These are phyloP conservation scores for Biscogniauxia mediterranea DNA, from an alignment of 2,329 filamentous ascomycete species.

Conservation along the genomic window DNA sequence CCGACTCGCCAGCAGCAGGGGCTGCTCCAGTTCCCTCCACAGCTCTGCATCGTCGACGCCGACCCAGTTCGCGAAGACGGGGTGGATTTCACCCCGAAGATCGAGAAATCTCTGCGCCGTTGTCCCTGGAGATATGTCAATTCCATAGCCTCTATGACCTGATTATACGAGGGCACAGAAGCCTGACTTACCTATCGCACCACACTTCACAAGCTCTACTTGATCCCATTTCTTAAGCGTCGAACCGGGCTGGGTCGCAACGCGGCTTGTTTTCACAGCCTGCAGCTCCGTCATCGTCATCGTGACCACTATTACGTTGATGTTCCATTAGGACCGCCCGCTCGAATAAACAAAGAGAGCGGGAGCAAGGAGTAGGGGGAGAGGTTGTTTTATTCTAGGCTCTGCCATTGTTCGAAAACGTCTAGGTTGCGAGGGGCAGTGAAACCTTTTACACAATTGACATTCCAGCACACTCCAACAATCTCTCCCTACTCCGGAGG, in stretches of 20 bases:
- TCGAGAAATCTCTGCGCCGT: constrained; percentile 13
- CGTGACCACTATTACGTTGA: constrained; percentile 13
- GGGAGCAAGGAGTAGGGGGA: neutral
- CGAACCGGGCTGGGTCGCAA: constrained; percentile 26
- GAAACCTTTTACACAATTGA: constrained; percentile 8
- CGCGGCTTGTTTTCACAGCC: constrained; percentile 7
- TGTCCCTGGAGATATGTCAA: constrained; percentile 20
- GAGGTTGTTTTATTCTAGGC: constrained; percentile 2
- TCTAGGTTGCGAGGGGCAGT: constrained; percentile 9
- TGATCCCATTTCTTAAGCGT: constrained; percentile 29
- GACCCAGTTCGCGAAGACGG: constrained; percentile 31
- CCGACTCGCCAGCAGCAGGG: constrained; percentile 32
- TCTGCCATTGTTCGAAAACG: constrained; percentile 12
- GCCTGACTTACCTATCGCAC: constrained; percentile 28
- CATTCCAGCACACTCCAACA: constrained; percentile 22
- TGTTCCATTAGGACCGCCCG: neutral
- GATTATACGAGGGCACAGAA: neutral
- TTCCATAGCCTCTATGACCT: neutral
- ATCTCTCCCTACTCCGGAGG: neutral
- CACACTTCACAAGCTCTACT: constrained; percentile 28
- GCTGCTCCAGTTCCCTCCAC: constrained; percentile 28
- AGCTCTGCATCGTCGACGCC: constrained; percentile 19
- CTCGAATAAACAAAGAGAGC: neutral
- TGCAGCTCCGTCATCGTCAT: constrained; percentile 2
- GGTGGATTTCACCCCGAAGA: constrained; percentile 31